Evolutionary conservation across 2,329 filamentous ascomycete genomes (phyloP), one percentile per base, ranked within the genome.

Genomic region (Fusarium devonianum): DNA sequence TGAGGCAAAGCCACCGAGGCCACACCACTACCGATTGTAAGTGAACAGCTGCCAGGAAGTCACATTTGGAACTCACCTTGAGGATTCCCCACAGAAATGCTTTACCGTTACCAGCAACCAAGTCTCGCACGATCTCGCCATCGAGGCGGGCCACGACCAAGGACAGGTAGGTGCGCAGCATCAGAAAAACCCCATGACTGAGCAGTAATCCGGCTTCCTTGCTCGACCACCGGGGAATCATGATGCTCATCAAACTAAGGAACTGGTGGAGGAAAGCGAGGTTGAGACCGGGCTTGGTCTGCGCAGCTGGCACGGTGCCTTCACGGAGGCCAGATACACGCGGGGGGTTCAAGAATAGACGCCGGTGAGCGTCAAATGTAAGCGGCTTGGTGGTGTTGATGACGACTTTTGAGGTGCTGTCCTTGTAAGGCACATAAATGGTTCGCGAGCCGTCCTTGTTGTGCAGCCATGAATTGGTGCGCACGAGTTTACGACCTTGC

Each of bases 211-310:
- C 93, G 0, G 93, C 92, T 75, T 97, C 94, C 71, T 99, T 99
- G 71, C 92, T 96, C 12, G 88, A 88, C 89, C 93, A 96, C 56
- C 93, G 80, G 5, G 94, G 94, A 55, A 99, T 89, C 91, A 97
- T 96, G 68, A 99, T 97, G 73, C 92, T 97, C 75, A 97, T 85
- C 44, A 99, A 76, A 67, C 93, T 97, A 40, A 97, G 80, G 65
- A 99, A 97, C 73, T 99, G 94, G 70, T 99, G 94, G 42, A 99
- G 73, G 66, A 99, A 99, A 9, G 94, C 94, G 49, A 99, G 80
- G 68, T 99, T 99, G 28, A 99, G 76, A 1, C 94, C 94, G 0
- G 94, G 92, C 71, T 96, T 97, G 3, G 92, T 93, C 69, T 96
- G 90, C 8, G 90, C 83, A 2, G 92, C 90, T 12, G 94, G 94